Evolutionary conservation across 306 rosid genomes (phyloP).

Genomic region (barrel medic (Medicago truncatula)): MtrunA17r5.0-ANR NC_053048.1:50846001-50846500

Average conservation of each 20-base stretch:
- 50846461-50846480: not conserved
- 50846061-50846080: too few species aligned
- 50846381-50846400: slow-evolving; percentile 83
- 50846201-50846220: slow-evolving; percentile 78
- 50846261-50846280: slow-evolving; percentile 76
- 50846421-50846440: slow-evolving; percentile 96
- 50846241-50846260: slow-evolving; percentile 83
- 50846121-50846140: too few species aligned
- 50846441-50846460: slow-evolving; percentile 65
- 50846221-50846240: slow-evolving; percentile 96
- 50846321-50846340: slow-evolving; percentile 75
- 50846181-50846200: slow-evolving; percentile 63
- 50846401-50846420: slow-evolving; percentile 97
- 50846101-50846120: too few species aligned
- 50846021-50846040: too few species aligned
- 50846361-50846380: slow-evolving; percentile 94
- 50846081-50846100: too few species aligned
- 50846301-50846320: slow-evolving; percentile 86
- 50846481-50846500: slow-evolving; percentile 15
- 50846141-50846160: not conserved
- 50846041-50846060: too few species aligned
- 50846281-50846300: slow-evolving; percentile 73
- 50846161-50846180: not conserved
- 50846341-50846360: slow-evolving; percentile 94
- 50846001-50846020: too few species aligned